Conservation (phyloP, 441 rosid genomes). For the Hura crepitans region DNA sequence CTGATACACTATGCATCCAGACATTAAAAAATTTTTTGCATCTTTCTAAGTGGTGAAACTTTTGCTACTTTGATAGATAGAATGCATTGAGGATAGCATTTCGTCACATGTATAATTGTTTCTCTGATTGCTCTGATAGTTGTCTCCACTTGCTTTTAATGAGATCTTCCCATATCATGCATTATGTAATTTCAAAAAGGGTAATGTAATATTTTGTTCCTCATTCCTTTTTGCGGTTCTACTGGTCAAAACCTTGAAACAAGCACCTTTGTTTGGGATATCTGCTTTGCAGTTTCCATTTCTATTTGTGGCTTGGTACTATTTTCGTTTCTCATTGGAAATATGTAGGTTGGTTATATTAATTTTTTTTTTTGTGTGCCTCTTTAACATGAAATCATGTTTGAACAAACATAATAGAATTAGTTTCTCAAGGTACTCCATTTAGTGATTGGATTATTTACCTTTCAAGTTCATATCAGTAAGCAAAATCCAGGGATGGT, state of each 20-base stretch:
- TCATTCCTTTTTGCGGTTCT: conserved; percentile 45
- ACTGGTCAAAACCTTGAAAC: conserved; percentile 79
- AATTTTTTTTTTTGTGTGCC: conserved; percentile 1
- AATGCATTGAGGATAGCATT: not conserved
- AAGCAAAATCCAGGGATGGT: too few relatives aligned
- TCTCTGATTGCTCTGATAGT: not conserved
- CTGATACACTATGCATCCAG: too few relatives aligned
- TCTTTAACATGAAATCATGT: conserved; percentile 2
- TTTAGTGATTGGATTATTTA: too few relatives aligned
- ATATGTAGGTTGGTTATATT: conserved; percentile 70
- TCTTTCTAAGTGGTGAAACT: conserved; percentile 2
- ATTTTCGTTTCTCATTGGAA: conserved; percentile 77
- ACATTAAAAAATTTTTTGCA: too few relatives aligned
- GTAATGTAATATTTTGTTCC: not conserved
- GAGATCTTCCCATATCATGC: not conserved
- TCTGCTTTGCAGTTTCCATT: conserved; percentile 63
- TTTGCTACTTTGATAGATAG: not conserved
- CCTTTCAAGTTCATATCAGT: too few relatives aligned
- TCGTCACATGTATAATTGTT: not conserved
- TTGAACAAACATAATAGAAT: not conserved
- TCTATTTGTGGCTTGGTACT: conserved; percentile 66
- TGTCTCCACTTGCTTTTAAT: not conserved
- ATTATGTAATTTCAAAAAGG: not conserved
- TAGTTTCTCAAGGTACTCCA: conserved; percentile 2
- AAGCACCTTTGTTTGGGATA: conserved; percentile 71